These are phyloP conservation scores for Ulota crispa DNA, from an alignment of 225 moss, liverwort and hornwort species.

Conservation along the genomic window DNA sequence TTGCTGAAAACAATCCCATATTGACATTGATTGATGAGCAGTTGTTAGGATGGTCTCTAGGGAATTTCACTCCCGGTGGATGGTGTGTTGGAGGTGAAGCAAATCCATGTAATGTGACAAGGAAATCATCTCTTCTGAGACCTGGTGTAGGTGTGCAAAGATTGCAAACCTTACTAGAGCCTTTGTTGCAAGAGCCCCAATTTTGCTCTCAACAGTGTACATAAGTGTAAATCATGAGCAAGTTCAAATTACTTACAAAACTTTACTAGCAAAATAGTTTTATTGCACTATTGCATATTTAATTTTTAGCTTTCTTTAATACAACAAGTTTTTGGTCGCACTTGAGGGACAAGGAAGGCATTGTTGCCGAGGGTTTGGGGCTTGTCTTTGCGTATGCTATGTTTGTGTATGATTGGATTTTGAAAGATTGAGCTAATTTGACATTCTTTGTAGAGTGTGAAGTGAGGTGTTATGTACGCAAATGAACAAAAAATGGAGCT, in stretches of 20 bases:
- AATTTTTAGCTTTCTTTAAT: neutral
- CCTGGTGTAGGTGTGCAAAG: conserved; percentile 28
- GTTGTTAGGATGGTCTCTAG: conserved; percentile 51
- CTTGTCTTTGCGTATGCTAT: neutral
- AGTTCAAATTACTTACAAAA: too few species aligned
- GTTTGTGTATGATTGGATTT: neutral
- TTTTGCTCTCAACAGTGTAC: conserved; percentile 37
- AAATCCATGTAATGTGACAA: conserved; percentile 9
- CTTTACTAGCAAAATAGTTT: too few species aligned
- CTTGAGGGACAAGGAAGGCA: neutral
- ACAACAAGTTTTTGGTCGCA: neutral
- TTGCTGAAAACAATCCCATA: conserved; percentile 47
- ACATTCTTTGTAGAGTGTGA: neutral
- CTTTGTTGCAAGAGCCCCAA: conserved; percentile 24
- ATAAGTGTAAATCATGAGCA: too few species aligned
- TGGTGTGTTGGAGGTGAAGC: conserved; percentile 50
- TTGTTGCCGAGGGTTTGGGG: conserved; percentile 11
- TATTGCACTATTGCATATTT: neutral
- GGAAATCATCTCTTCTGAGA: conserved; percentile 5
- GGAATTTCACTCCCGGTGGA: conserved; percentile 58
- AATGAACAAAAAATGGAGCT: neutral
- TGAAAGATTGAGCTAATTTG: conserved; percentile 11
- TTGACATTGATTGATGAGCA: conserved; percentile 65
- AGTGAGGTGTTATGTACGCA: neutral
- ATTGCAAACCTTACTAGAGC: conserved; percentile 29